Percentiles rank a stretch among this genome's conserved stretches.
These are phyloP conservation scores for Daldinia concentrica DNA, from an alignment of 495 filamentous ascomycete species.

Conservation along the genomic window DNA sequence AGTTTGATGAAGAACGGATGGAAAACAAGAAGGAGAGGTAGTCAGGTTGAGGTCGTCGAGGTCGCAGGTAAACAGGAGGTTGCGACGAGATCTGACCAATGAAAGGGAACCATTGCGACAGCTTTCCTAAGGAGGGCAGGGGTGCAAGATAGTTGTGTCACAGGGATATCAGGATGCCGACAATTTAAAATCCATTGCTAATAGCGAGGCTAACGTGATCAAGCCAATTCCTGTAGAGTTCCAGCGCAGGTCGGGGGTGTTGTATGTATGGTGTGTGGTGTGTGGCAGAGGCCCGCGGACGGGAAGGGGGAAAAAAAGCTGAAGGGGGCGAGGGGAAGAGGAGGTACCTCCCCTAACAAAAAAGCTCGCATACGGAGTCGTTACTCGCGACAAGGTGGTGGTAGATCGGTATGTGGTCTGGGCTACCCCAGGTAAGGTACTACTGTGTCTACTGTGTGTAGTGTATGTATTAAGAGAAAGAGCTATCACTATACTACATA, in stretches of 20 bases:
- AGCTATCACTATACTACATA: conserved; percentile 11
- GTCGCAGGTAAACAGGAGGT: conserved; percentile 46
- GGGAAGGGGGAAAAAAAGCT: conserved; percentile 32
- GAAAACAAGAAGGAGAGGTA: conserved; percentile 29
- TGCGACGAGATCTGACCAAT: conserved; percentile 40
- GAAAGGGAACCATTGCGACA: conserved; percentile 33
- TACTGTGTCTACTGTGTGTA: not conserved
- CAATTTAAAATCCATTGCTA: conserved; percentile 45
- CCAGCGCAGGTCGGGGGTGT: conserved; percentile 25
- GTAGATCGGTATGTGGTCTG: conserved; percentile 3
- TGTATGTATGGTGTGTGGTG: conserved; percentile 1
- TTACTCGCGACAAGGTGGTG: conserved; percentile 2
- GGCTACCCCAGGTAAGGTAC: not conserved
- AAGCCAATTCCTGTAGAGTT: conserved; percentile 40
- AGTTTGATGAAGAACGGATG: conserved; percentile 46
- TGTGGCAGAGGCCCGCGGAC: conserved; percentile 24
- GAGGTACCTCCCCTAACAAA: conserved; percentile 17
- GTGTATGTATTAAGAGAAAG: not conserved
- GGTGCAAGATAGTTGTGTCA: conserved; percentile 40
- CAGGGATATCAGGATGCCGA: conserved; percentile 40
- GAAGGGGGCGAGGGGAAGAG: conserved; percentile 18
- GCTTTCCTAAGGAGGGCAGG: conserved; percentile 35
- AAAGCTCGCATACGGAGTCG: not conserved
- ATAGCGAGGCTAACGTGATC: conserved; percentile 42
- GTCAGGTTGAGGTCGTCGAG: conserved; percentile 41